Evolutionary conservation across 1,284 basidiomycete species (phyloP).

Genomic region (Abortiporus biennis): DNA sequence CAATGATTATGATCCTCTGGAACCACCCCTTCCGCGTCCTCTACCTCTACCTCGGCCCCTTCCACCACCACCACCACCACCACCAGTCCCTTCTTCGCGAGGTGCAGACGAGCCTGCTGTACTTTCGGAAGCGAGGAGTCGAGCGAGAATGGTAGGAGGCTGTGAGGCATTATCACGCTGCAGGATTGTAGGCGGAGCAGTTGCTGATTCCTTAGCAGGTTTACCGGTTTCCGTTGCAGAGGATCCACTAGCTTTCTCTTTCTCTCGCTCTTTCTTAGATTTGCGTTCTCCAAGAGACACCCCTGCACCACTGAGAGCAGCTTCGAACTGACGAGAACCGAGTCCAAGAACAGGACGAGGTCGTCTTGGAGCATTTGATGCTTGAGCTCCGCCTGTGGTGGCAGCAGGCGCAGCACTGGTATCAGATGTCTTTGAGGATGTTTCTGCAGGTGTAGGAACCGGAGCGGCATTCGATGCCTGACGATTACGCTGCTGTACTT

Average conservation of each 20-base stretch:
- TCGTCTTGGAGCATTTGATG: constrained; percentile 28
- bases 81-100: constrained; percentile 7
- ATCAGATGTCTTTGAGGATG: constrained; percentile 12
- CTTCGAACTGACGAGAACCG: constrained; percentile 60
- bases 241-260: no score
- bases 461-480: constrained; percentile 7
- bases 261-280: constrained; percentile 22
- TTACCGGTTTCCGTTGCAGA: not conserved
- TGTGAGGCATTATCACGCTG: no score
- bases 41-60: constrained; percentile 20
- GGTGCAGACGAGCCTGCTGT: constrained; percentile 7
- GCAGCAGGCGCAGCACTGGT: constrained; percentile 11
- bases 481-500: constrained; percentile 9
- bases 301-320: constrained; percentile 52
- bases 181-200: constrained; percentile 15
- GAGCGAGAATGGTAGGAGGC: constrained; percentile 24
- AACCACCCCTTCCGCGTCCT: constrained; percentile 24
- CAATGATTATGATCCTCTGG: not conserved
- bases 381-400: constrained; percentile 5
- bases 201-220: constrained; percentile 8
- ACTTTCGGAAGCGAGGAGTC: constrained; percentile 25
- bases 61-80: constrained; percentile 11
- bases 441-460: constrained; percentile 10
- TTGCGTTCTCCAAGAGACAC: constrained; percentile 24
- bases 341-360: constrained; percentile 50